Percentiles rank a stretch among this genome's conserved stretches.
These are phyloP conservation scores for Leishmania lainsoni DNA, from an alignment of 208 protist genomes.

Conservation along the genomic window DNA sequence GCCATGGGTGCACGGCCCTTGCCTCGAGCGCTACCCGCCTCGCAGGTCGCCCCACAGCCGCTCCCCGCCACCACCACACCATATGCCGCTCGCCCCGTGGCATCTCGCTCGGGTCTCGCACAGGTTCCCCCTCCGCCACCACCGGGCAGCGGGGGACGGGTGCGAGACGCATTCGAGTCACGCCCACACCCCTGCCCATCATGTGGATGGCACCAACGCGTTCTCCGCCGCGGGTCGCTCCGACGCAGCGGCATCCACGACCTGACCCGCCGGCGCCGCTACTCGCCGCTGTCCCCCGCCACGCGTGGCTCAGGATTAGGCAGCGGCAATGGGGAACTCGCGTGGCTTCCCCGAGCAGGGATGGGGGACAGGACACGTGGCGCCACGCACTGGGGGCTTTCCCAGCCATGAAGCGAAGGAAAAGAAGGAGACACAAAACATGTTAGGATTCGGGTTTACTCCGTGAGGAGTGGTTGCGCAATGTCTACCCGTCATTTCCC, in stretches of 20 bases:
- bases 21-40: not conserved
- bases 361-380: not conserved
- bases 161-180: not conserved
- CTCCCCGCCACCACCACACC: too few relatives aligned
- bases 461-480: not conserved
- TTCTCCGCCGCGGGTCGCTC: not conserved
- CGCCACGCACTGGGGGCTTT: not conserved
- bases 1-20: not conserved
- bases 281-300: too few relatives aligned
- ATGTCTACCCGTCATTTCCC: not conserved
- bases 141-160: not conserved
- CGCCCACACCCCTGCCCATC: not conserved
- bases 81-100: too few relatives aligned
- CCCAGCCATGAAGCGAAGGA: not conserved
- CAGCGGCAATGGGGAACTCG: not conserved
- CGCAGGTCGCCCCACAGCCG: too few relatives aligned
- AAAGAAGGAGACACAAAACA: not conserved
- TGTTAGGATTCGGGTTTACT: not conserved
- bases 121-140: too few relatives aligned
- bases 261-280: not conserved
- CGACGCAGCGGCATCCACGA: not conserved
- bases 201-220: not conserved
- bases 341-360: not conserved
- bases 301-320: too few relatives aligned
- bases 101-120: too few relatives aligned